phyloP scores from a whole-genome alignment of 768 basidiomycete genomes.

The Crucibulum laeve region DNA sequence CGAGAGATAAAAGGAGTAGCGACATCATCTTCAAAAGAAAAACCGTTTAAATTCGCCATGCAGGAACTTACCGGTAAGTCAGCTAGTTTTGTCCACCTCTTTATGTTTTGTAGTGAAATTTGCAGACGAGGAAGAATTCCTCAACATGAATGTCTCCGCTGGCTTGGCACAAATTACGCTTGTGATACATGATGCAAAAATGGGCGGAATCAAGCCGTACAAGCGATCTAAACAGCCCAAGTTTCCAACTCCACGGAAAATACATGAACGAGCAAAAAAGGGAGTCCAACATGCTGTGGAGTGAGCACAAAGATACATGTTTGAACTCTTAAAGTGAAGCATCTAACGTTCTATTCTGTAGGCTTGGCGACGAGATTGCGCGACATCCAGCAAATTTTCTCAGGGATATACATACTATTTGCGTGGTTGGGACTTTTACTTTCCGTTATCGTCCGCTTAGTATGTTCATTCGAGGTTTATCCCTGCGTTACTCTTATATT shows the following conservation, averaged over 20 bases:
- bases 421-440: background rate
- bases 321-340: background rate
- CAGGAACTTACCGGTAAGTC: background rate
- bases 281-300: background rate
- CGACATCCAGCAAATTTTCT: background rate
- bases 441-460: background rate
- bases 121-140: background rate
- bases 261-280: background rate
- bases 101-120: background rate
- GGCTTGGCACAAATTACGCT: background rate
- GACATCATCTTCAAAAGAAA: background rate
- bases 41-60: background rate
- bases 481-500: no score
- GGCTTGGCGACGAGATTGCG: background rate
- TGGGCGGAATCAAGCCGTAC: background rate
- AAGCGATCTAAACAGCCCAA: background rate
- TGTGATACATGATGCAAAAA: background rate
- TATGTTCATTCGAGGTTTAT: no score
- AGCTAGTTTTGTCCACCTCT: background rate
- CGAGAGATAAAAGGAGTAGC: background rate
- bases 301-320: background rate
- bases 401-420: background rate
- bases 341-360: background rate
- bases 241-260: background rate
- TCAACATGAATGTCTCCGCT: background rate